Percentiles rank a stretch among this genome's conserved stretches.
These are phyloP conservation scores for Phytopythium boreale DNA, from an alignment of 352 stramenopile species.

Conservation along the genomic window DNA sequence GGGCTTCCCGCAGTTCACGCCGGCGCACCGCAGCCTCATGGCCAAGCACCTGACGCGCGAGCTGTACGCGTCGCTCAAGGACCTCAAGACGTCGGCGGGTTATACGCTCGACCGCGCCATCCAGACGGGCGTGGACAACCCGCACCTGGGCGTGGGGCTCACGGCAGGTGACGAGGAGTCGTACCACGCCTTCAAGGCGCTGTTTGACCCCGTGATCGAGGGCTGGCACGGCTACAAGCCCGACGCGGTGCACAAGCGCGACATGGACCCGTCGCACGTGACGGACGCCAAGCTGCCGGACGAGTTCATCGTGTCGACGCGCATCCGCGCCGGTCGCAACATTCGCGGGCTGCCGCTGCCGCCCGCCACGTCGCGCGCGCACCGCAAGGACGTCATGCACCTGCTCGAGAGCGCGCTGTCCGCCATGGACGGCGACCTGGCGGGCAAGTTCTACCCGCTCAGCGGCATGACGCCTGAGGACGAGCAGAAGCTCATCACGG, in stretches of 20 bases:
- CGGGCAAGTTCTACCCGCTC: conserved; percentile 83
- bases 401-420: conserved; percentile 75
- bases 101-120: conserved; percentile 78
- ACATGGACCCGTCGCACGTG: conserved; percentile 71
- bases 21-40: conserved; percentile 74
- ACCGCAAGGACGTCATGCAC: conserved; percentile 86
- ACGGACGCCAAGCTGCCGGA: conserved; percentile 59
- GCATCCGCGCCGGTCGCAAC: conserved; percentile 84
- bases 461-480: conserved; percentile 69
- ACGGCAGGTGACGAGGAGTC: conserved; percentile 68
- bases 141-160: conserved; percentile 63
- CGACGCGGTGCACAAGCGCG: conserved; percentile 59
- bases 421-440: conserved; percentile 64
- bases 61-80: conserved; percentile 67
- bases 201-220: conserved; percentile 71
- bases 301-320: conserved; percentile 73
- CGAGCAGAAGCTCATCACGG: conserved; percentile 69
- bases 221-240: conserved; percentile 70
- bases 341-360: conserved; percentile 78
- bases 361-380: conserved; percentile 70
- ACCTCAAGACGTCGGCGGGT: conserved; percentile 54
- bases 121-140: conserved; percentile 76
- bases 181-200: conserved; percentile 66
- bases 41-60: conserved; percentile 64
- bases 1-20: conserved; percentile 72